phyloP scores from a whole-genome alignment of 2,329 filamentous ascomycete species.

The Alternaria atra region DNA sequence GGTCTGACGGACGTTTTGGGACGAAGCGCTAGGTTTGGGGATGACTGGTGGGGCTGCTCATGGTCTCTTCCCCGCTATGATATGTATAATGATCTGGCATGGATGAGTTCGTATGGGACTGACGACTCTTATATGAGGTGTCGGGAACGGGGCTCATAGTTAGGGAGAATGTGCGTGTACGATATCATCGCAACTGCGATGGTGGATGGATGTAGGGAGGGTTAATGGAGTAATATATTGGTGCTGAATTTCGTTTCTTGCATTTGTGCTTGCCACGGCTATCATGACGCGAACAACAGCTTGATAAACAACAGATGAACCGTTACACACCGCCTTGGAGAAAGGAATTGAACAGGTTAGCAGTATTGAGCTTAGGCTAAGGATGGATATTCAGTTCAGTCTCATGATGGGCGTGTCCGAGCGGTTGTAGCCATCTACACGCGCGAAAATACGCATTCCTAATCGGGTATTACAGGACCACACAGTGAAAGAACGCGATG shows the following conservation, averaged over 20 bases:
- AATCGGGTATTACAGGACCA: no score
- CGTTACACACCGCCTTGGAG: no score
- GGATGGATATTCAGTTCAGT: no score
- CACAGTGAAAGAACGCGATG: not conserved
- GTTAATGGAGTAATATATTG: constrained; percentile 1
- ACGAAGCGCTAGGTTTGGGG: constrained; percentile 4
- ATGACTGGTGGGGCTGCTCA: not conserved
- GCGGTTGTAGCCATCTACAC: no score
- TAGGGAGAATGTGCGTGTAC: not conserved
- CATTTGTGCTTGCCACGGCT: not conserved
- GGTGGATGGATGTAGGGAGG: not conserved
- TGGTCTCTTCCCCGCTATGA: not conserved
- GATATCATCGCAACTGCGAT: not conserved
- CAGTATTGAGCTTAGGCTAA: no score
- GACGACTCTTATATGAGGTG: not conserved
- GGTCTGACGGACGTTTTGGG: constrained; percentile 8
- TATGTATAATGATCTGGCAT: constrained; percentile 1
- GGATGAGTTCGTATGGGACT: not conserved
- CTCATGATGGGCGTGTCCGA: no score
- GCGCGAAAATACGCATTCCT: not conserved
- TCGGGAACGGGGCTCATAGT: not conserved
- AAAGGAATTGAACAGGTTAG: no score
- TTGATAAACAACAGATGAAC: no score
- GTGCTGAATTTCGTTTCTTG: not conserved
- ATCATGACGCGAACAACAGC: no score